A percentile compares a stretch with the other conserved stretches of the same genome.
These are phyloP conservation scores for Solioccasus polychromus DNA, from an alignment of 768 basidiomycete species.

Conservation along the genomic window DNA sequence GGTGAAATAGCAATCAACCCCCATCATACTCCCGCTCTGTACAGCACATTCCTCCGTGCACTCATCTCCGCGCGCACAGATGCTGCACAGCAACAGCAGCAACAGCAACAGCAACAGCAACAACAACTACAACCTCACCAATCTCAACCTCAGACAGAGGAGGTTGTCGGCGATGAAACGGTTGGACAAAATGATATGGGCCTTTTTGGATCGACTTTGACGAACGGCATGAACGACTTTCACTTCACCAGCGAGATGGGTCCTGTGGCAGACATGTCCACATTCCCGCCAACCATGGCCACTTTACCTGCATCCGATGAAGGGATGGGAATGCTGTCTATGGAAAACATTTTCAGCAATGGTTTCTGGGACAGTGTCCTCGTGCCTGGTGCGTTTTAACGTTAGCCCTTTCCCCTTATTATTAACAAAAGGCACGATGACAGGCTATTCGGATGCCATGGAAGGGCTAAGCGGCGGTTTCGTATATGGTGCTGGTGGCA, in stretches of 20 bases:
- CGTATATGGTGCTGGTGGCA: conserved; percentile 80
- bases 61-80: conserved; percentile 57
- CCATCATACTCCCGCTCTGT: conserved; percentile 86
- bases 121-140: conserved; percentile 16
- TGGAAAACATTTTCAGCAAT: conserved; percentile 78
- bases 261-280: conserved; percentile 75
- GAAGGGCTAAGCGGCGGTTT: conserved; percentile 85
- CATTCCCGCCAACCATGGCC: conserved; percentile 87
- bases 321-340: conserved; percentile 54
- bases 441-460: conserved; percentile 77
- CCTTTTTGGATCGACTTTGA: conserved; percentile 24
- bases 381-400: conserved; percentile 63
- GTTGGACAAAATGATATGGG: conserved; percentile 27
- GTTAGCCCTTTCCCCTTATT: neutral
- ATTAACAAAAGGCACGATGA: conserved; percentile 5
- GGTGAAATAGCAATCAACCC: conserved; percentile 75
- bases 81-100: conserved; percentile 21
- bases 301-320: conserved; percentile 42
- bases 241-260: conserved; percentile 84
- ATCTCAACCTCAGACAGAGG: conserved; percentile 19
- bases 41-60: conserved; percentile 78
- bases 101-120: conserved; percentile 11
- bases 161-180: conserved; percentile 16
- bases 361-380: conserved; percentile 89
- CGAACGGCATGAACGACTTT: conserved; percentile 45